These are phyloP conservation scores for Nephelium lappaceum DNA, from an alignment of 345 rosid genomes.

Conservation along the genomic window DNA sequence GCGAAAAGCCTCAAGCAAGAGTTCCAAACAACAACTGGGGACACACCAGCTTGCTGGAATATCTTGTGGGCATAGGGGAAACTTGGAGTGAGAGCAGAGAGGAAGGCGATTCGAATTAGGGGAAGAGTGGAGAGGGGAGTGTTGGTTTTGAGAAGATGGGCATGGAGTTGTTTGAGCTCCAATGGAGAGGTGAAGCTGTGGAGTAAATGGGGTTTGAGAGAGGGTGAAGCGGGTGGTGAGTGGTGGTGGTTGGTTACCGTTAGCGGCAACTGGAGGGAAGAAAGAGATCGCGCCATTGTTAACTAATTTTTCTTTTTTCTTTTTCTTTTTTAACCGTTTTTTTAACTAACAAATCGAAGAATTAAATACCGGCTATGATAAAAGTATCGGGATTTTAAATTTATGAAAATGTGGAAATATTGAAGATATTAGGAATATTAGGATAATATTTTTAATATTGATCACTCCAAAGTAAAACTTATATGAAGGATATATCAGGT, in stretches of 20 bases:
- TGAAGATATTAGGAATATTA: too few relatives aligned
- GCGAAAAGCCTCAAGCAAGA: conserved; percentile 40
- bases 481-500: too few relatives aligned
- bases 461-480: too few relatives aligned
- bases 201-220: conserved; percentile 17
- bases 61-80: conserved; percentile 34
- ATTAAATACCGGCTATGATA: too few relatives aligned
- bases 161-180: conserved; percentile 47
- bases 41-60: conserved; percentile 6
- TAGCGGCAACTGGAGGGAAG: not conserved
- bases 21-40: conserved; percentile 37
- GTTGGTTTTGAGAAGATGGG: conserved; percentile 38
- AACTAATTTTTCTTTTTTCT: too few relatives aligned
- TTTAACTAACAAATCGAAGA: too few relatives aligned
- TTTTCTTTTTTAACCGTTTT: too few relatives aligned
- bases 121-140: conserved; percentile 31
- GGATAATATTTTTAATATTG: too few relatives aligned
- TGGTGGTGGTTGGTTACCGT: not conserved
- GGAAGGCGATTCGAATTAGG: conserved; percentile 28
- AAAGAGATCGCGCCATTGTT: conserved; percentile 9
- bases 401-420: too few relatives aligned
- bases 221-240: not conserved
- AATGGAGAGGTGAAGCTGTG: conserved; percentile 39
- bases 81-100: conserved; percentile 30
- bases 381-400: too few relatives aligned